Percentiles rank a stretch among this genome's conserved stretches.
phyloP scores from a whole-genome alignment of 495 filamentous ascomycete genomes.

The Xylaria castorea region DNA sequence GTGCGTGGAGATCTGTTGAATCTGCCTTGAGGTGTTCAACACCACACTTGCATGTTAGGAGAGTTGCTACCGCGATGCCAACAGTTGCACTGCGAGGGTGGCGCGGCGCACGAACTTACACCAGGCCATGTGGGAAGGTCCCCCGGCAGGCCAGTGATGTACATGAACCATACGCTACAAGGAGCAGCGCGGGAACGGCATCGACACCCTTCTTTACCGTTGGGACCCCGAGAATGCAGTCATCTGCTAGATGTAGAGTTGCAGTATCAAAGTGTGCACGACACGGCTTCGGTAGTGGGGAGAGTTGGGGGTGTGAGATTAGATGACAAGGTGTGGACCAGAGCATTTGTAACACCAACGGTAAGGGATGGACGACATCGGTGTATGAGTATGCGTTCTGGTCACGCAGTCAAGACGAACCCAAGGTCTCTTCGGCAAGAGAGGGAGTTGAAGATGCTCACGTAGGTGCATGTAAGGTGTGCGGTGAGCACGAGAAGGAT shows the following conservation, averaged over 20 bases:
- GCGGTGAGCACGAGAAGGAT: neutral
- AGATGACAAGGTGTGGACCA: slow-evolving; percentile 16
- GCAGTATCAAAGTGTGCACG: slow-evolving; percentile 10
- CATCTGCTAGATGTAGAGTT: slow-evolving; percentile 23
- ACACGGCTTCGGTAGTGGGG: slow-evolving; percentile 11
- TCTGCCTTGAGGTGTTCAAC: slow-evolving; percentile 25
- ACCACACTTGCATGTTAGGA: slow-evolving; percentile 16
- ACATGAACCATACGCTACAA: slow-evolving; percentile 21
- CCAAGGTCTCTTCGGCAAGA: neutral
- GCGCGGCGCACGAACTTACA: slow-evolving; percentile 16
- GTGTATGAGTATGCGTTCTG: neutral
- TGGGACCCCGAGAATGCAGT: slow-evolving; percentile 23
- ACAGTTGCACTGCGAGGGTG: slow-evolving; percentile 20
- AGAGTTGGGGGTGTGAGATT: slow-evolving; percentile 23
- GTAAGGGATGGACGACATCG: slow-evolving; percentile 16
- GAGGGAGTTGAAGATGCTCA: slow-evolving; percentile 4
- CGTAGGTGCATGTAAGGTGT: neutral
- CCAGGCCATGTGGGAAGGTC: slow-evolving; percentile 19
- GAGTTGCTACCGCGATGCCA: slow-evolving; percentile 17
- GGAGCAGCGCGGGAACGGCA: slow-evolving; percentile 13
- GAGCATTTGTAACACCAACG: slow-evolving; percentile 14
- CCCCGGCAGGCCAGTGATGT: slow-evolving; percentile 13
- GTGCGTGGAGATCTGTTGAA: slow-evolving; percentile 9
- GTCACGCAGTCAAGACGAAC: neutral
- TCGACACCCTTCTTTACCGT: slow-evolving; percentile 14